Conservation (phyloP, 768 basidiomycete species). For the Kwoniella sp. region DNA sequence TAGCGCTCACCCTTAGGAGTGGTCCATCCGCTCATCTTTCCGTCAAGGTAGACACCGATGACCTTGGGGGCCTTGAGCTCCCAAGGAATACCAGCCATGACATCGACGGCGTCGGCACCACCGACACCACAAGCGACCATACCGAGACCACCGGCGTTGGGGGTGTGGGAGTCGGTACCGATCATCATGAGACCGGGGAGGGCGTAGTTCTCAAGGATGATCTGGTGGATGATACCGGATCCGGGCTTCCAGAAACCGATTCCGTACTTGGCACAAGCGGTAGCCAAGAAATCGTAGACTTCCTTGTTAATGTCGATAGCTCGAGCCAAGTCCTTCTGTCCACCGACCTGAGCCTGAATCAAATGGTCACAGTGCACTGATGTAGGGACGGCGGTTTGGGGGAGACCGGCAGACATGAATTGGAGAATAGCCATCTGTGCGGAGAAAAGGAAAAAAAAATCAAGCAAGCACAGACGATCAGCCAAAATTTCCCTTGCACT, state of each 20-base stretch:
- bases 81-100: constrained; percentile 98
- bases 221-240: constrained; percentile 98
- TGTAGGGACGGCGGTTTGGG: constrained; percentile 94
- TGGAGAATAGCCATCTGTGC: constrained; percentile 95
- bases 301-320: constrained; percentile 95
- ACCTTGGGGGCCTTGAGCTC: constrained; percentile 99
- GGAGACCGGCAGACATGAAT: constrained; percentile 99
- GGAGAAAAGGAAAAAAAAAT: background rate
- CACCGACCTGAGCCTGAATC: constrained; percentile 94
- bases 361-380: constrained; percentile 99
- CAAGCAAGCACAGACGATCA: constrained; percentile 17
- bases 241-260: constrained; percentile 99
- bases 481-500: background rate
- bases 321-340: constrained; percentile 87
- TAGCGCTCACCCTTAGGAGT: constrained; percentile 78
- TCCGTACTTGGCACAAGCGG: constrained; percentile 94
- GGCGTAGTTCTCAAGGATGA: constrained; percentile 98
- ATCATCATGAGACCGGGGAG: constrained; percentile 99
- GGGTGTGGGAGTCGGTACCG: constrained; percentile 98
- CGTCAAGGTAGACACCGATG: constrained; percentile 94
- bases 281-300: constrained; percentile 98
- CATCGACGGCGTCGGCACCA: constrained; percentile 98
- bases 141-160: constrained; percentile 97
- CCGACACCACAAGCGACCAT: constrained; percentile 99
- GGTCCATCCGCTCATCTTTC: constrained; percentile 95